A percentile compares a stretch with the other conserved stretches of the same genome.
Evolutionary conservation across 2,329 filamentous ascomycete genomes (phyloP).

Genomic region (Ophiocordyceps australis): DNA sequence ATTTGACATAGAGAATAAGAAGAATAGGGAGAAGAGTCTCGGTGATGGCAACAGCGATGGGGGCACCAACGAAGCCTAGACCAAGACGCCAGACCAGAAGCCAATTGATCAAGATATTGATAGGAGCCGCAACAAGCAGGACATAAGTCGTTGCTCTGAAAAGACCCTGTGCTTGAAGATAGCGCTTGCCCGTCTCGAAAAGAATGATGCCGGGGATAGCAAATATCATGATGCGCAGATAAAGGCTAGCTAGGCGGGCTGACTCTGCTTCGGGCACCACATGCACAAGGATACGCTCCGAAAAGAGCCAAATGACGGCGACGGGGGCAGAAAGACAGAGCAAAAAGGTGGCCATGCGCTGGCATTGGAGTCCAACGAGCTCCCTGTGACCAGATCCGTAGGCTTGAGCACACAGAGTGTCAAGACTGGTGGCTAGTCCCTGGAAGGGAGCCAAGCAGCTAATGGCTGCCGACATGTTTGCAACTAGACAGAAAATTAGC

Average conservation of each 20-base stretch:
- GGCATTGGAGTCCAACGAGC: constrained; percentile 67
- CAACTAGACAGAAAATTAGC: constrained; percentile 9
- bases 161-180: constrained; percentile 66
- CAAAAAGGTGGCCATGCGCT: constrained; percentile 67
- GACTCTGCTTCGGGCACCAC: constrained; percentile 33
- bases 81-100: constrained; percentile 54
- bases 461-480: constrained; percentile 65
- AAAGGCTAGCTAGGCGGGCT: constrained; percentile 50
- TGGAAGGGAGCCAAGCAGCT: constrained; percentile 62
- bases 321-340: constrained; percentile 57
- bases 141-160: constrained; percentile 67
- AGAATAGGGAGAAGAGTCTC: constrained; percentile 60
- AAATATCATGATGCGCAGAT: constrained; percentile 52
- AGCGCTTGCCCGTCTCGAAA: constrained; percentile 67
- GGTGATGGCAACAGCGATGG: constrained; percentile 62
- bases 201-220: constrained; percentile 60
- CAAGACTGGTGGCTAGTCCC: constrained; percentile 74
- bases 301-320: constrained; percentile 50
- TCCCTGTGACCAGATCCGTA: constrained; percentile 84
- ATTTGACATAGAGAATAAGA: constrained; percentile 62
- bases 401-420: constrained; percentile 85
- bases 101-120: constrained; percentile 66
- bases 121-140: constrained; percentile 54
- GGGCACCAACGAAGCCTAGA: constrained; percentile 63
- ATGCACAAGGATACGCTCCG: constrained; percentile 41